Conservation (phyloP, 129 eudicot genomes). For the Artemisia annua region DNA sequence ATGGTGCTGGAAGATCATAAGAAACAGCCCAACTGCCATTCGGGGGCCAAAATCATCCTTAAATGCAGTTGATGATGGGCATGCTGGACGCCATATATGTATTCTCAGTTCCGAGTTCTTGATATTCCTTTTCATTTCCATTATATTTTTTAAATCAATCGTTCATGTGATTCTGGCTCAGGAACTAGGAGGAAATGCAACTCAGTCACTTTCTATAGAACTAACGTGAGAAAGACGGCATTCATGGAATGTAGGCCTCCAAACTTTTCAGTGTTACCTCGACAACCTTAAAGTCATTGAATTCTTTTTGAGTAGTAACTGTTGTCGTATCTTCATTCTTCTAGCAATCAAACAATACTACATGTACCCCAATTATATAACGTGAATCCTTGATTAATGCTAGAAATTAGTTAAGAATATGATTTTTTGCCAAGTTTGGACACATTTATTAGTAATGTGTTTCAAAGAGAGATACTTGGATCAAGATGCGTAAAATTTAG, state of each 20-base stretch:
- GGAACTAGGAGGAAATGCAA: slow-evolving; percentile 90
- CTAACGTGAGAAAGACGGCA: slow-evolving; percentile 87
- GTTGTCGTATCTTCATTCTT: slow-evolving; percentile 10
- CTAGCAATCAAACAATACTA: too few species aligned
- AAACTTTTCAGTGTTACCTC: slow-evolving; percentile 78
- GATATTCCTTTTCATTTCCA: slow-evolving; percentile 20
- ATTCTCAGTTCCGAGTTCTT: background rate
- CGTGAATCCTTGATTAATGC: too few species aligned
- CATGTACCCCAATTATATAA: too few species aligned
- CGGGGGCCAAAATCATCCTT: slow-evolving; percentile 72
- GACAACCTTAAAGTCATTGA: slow-evolving; percentile 48
- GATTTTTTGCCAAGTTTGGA: too few species aligned
- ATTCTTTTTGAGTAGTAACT: slow-evolving; percentile 1
- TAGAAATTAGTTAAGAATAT: too few species aligned
- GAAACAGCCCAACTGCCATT: slow-evolving; percentile 84
- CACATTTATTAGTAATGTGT: too few species aligned
- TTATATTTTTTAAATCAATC: slow-evolving; percentile 8
- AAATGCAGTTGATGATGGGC: background rate
- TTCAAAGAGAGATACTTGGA: too few species aligned
- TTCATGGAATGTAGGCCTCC: slow-evolving; percentile 78
- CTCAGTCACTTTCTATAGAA: slow-evolving; percentile 78
- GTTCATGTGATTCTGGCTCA: slow-evolving; percentile 8
- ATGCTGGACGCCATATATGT: too few species aligned
- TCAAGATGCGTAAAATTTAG: too few species aligned
- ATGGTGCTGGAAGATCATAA: too few species aligned